Evolutionary conservation across 2,329 filamentous ascomycete species (phyloP).

Genomic region (Colletotrichum echinochloae): DNA sequence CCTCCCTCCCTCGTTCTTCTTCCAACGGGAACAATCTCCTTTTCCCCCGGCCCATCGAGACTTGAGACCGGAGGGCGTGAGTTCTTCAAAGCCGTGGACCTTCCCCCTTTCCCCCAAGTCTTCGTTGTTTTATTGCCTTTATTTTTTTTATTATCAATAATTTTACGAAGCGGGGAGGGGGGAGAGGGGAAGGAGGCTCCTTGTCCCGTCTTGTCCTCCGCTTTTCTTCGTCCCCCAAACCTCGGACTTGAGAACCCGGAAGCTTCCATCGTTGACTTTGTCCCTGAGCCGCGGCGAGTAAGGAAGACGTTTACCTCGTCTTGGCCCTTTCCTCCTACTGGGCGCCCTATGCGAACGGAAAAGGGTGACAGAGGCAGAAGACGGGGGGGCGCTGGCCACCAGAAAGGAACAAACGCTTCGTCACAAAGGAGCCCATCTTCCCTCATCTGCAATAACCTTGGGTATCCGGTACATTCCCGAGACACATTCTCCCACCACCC

Average conservation of each 20-base stretch:
- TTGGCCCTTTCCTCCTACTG: slow-evolving; percentile 13
- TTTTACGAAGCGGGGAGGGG: too few species aligned
- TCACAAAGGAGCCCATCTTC: slow-evolving; percentile 34
- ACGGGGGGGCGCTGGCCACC: slow-evolving; percentile 15
- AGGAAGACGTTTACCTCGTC: slow-evolving; percentile 6
- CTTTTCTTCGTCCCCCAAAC: slow-evolving; percentile 13
- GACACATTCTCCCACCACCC: slow-evolving; percentile 46
- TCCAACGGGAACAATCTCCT: slow-evolving; percentile 14
- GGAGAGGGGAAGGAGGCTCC: neutral
- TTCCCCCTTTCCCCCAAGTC: neutral
- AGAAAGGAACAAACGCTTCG: slow-evolving; percentile 38
- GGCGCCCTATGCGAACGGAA: slow-evolving; percentile 32
- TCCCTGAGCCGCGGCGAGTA: slow-evolving; percentile 1
- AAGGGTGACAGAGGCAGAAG: neutral
- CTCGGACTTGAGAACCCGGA: slow-evolving; percentile 32
- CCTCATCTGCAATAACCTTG: slow-evolving; percentile 39
- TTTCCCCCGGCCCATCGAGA: slow-evolving; percentile 11
- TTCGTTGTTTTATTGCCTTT: slow-evolving; percentile 19
- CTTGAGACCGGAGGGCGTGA: slow-evolving; percentile 5
- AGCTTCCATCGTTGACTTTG: neutral
- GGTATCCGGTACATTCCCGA: slow-evolving; percentile 55
- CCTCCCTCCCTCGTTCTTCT: slow-evolving; percentile 26
- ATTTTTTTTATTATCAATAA: too few species aligned
- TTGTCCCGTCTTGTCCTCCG: slow-evolving; percentile 21
- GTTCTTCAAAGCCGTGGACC: slow-evolving; percentile 30